Base-by-base conservation (phyloP, 768 basidiomycete genomes). In the Amyloporia xantha region DNA sequence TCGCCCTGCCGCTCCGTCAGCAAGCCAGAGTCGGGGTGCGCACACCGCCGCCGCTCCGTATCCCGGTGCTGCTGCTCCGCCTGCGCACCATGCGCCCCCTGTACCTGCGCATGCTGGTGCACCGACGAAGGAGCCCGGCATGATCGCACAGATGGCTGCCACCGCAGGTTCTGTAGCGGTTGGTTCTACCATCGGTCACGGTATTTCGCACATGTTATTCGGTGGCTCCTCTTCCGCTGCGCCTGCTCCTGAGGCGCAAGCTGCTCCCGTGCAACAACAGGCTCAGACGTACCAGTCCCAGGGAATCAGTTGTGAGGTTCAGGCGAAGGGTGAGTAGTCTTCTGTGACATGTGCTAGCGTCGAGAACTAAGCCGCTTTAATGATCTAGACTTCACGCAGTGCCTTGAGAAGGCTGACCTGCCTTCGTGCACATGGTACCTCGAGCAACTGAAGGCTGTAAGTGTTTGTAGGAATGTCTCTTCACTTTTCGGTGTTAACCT, bases 101-200 rank as follows among this genome's bases (percentile, higher is more conserved):
- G 62, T 59, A 1, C 64, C 67, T 6, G 36, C 66, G 24, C 63
- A 63, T 46, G 61, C 65, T 0, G 56, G 67, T 11, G 50, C 58
- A 11, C 54, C 66, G 23, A 65, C 75, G 1, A 60, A 72, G 51
- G 71, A 76, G 53, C 89, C 90, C 1, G 89, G 90, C 12, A 72
- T 92, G 76, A 48, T 92, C 15, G 75, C 79, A 0, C 85, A 88
- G 60, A 91, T 92, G 87, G 90, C 90, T 47, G 86, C 88, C 4
- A 91, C 91, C 5, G 91, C 91, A 23, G 91, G 91, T 53, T 88
- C 87, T 49, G 91, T 94, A 43, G 92, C 91, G 4, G 72, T 90
- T 42, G 92, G 91, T 21, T 91, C 88, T 6, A 84, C 82, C 48
- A 79, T 95, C 54, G 91, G 91, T 39, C 91, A 95, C 62, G 91